phyloP scores from a whole-genome alignment of 352 stramenopile species.

The Phytopythium ostracodes region DNA sequence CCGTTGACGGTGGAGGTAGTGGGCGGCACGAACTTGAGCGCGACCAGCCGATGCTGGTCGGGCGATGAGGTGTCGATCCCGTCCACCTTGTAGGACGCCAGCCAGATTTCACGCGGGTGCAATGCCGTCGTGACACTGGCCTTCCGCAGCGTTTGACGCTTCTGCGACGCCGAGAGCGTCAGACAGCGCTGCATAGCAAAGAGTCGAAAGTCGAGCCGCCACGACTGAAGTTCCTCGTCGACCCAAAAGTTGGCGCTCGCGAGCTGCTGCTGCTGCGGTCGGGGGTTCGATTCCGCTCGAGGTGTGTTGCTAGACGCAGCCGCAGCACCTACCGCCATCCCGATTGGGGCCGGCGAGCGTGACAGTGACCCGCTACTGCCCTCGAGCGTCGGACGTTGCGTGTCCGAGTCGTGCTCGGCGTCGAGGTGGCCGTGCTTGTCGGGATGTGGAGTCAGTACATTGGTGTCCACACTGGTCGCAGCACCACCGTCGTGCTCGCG shows the following conservation, averaged over 20 bases:
- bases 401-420: conserved; percentile 14
- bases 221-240: conserved; percentile 61
- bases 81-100: conserved; percentile 37
- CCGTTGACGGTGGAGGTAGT: conserved; percentile 15
- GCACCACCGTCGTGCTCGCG: background rate
- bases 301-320: background rate
- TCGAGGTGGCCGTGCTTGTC: conserved; percentile 1
- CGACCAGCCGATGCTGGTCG: conserved; percentile 35
- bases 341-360: conserved; percentile 10
- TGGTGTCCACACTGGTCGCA: background rate
- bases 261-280: conserved; percentile 9
- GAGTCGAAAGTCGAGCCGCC: conserved; percentile 58
- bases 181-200: conserved; percentile 59
- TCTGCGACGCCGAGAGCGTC: conserved; percentile 37
- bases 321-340: conserved; percentile 7
- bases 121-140: conserved; percentile 23
- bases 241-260: conserved; percentile 58
- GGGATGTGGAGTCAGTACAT: background rate
- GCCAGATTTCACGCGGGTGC: conserved; percentile 53
- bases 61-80: conserved; percentile 8
- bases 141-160: conserved; percentile 35
- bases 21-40: conserved; percentile 50
- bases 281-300: background rate
- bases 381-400: conserved; percentile 18
- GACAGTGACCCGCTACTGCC: conserved; percentile 24